A percentile compares a stretch with the other conserved stretches of the same genome.
Conservation (phyloP, 2,329 filamentous ascomycete species). For the Aureobasidium namibiae region DNA sequence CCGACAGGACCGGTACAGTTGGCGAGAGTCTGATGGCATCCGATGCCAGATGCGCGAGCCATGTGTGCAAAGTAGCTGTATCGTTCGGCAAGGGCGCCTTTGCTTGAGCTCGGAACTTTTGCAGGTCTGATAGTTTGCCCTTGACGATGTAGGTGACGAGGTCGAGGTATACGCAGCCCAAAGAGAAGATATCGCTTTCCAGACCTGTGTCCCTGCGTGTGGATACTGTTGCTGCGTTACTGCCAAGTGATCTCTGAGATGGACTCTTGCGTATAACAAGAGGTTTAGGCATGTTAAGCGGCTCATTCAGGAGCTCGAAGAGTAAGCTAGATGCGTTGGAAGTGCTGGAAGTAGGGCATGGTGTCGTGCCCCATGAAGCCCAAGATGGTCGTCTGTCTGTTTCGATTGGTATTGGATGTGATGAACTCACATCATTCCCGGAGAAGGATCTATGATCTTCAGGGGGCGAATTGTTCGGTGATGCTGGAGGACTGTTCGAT, state of each 20-base stretch:
- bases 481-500: background rate
- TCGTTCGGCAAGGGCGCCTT: constrained; percentile 33
- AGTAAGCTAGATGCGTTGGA: background rate
- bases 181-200: constrained; percentile 61
- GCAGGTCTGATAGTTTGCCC: constrained; percentile 57
- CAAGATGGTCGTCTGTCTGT: background rate
- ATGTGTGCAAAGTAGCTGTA: constrained; percentile 12
- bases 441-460: background rate
- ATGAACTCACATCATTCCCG: background rate
- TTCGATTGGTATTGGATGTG: background rate
- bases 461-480: background rate
- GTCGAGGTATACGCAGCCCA: constrained; percentile 66
- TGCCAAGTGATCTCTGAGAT: background rate
- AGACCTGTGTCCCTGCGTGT: constrained; percentile 20
- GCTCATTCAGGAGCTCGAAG: constrained; percentile 1
- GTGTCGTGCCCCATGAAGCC: background rate
- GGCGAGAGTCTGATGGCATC: constrained; percentile 1
- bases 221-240: background rate
- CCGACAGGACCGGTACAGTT: constrained; percentile 30
- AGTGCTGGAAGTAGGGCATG: background rate
- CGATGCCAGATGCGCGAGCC: constrained; percentile 5
- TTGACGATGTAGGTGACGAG: constrained; percentile 62
- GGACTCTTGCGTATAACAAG: background rate
- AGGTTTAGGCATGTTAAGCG: background rate
- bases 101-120: constrained; percentile 52